These are phyloP conservation scores for Penicillium maclennaniae DNA, from an alignment of 495 filamentous ascomycete genomes.

Conservation along the genomic window DNA sequence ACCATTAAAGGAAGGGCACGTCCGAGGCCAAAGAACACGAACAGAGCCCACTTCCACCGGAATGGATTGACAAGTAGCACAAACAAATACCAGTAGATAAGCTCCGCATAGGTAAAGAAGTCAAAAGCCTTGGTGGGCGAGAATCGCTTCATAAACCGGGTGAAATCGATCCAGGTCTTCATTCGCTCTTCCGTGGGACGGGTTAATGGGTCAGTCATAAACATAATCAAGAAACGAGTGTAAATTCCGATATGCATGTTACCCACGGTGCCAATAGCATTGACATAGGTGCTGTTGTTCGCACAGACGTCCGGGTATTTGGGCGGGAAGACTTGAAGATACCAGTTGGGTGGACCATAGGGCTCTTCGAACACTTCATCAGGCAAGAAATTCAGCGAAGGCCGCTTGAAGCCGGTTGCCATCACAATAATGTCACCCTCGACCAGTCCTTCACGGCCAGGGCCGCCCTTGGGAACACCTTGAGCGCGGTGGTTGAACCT, in stretches of 20 bases:
- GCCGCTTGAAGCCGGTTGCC: conserved; percentile 78
- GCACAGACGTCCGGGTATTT: conserved; percentile 60
- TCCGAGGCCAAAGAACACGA: conserved; percentile 76
- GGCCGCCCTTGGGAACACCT: conserved; percentile 70
- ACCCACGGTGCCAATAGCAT: conserved; percentile 73
- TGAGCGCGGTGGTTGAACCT: conserved; percentile 65
- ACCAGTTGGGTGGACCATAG: conserved; percentile 82
- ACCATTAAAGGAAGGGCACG: conserved; percentile 60
- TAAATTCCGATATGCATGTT: conserved; percentile 91
- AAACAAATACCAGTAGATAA: conserved; percentile 83
- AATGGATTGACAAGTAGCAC: conserved; percentile 77
- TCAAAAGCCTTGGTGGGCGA: conserved; percentile 73
- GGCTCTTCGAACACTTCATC: conserved; percentile 63
- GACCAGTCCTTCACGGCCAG: conserved; percentile 58
- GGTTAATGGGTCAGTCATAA: conserved; percentile 72
- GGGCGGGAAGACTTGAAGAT: conserved; percentile 74
- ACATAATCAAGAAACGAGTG: conserved; percentile 80
- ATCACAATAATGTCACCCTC: conserved; percentile 74
- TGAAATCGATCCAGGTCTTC: conserved; percentile 85
- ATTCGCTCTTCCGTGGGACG: conserved; percentile 68
- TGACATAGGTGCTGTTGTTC: conserved; percentile 82
- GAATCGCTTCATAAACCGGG: conserved; percentile 62
- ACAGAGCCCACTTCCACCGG: conserved; percentile 69
- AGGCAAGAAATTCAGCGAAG: conserved; percentile 69
- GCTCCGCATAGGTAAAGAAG: conserved; percentile 83